Conservation (phyloP, 768 basidiomycete species). For the Leccinum uliginosum region DNA sequence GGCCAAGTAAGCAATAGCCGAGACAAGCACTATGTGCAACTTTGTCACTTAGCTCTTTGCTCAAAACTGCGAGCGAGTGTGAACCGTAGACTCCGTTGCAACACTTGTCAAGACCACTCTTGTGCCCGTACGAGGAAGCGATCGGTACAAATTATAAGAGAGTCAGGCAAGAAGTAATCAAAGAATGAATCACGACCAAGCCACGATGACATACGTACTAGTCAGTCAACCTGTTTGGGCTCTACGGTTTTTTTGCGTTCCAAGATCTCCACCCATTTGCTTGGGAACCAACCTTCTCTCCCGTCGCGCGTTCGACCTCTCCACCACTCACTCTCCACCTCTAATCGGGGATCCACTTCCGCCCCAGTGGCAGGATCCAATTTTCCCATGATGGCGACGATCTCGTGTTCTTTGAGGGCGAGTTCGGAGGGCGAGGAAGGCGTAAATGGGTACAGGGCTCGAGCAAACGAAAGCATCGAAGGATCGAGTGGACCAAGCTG, state of each 20-base stretch:
- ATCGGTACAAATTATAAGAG: neutral
- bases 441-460: slow-evolving; percentile 75
- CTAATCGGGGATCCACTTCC: slow-evolving; percentile 64
- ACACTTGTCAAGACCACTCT: neutral
- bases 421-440: slow-evolving; percentile 76
- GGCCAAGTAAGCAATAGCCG: no score
- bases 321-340: slow-evolving; percentile 82
- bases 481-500: slow-evolving; percentile 66
- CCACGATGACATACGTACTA: slow-evolving; percentile 13
- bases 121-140: neutral
- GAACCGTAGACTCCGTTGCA: neutral
- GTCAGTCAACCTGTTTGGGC: slow-evolving; percentile 41
- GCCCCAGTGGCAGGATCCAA: slow-evolving; percentile 63
- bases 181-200: neutral
- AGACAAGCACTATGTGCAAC: no score
- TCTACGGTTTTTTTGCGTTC: slow-evolving; percentile 40
- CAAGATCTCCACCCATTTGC: slow-evolving; percentile 78
- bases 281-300: slow-evolving; percentile 91
- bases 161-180: neutral
- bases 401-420: slow-evolving; percentile 79
- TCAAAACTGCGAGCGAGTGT: neutral
- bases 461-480: slow-evolving; percentile 74
- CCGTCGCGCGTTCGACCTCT: slow-evolving; percentile 90
- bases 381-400: slow-evolving; percentile 87
- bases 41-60: neutral